phyloP scores from a whole-genome alignment of 179 eudicot species.

The Silene coronaria region DNA sequence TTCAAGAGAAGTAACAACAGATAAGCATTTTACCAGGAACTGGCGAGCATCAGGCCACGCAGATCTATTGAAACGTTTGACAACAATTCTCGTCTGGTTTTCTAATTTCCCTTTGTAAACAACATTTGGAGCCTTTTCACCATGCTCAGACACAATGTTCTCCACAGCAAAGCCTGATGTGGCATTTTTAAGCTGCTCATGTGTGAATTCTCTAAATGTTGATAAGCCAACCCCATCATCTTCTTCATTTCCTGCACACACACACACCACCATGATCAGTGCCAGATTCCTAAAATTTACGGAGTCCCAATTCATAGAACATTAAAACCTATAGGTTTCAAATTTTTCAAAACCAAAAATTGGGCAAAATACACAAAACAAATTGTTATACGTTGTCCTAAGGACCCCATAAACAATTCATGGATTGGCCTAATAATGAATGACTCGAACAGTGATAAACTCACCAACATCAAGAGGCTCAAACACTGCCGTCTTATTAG shows the following conservation, averaged over 20 bases:
- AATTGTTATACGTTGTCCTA: too few relatives aligned
- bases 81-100: constrained; percentile 45
- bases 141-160: constrained; percentile 58
- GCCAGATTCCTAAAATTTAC: background rate
- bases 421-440: background rate
- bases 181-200: constrained; percentile 55
- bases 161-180: constrained; percentile 53
- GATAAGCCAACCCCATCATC: constrained; percentile 30
- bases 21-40: constrained; percentile 35
- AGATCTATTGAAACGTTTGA: constrained; percentile 48
- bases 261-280: constrained; percentile 8
- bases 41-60: constrained; percentile 54
- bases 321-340: background rate
- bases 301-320: background rate
- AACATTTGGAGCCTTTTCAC: constrained; percentile 62
- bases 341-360: background rate
- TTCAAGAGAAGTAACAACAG: background rate
- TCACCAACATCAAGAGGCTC: constrained; percentile 41
- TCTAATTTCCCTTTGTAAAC: constrained; percentile 56
- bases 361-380: too few relatives aligned
- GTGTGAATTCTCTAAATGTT: constrained; percentile 39
- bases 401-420: too few relatives aligned
- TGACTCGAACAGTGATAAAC: constrained; percentile 18
- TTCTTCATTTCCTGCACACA: constrained; percentile 33
- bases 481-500: constrained; percentile 39